Percentiles rank a stretch among this genome's conserved stretches.
phyloP scores from a whole-genome alignment of 768 basidiomycete genomes.

The Termitomyces eurrhizus region DNA sequence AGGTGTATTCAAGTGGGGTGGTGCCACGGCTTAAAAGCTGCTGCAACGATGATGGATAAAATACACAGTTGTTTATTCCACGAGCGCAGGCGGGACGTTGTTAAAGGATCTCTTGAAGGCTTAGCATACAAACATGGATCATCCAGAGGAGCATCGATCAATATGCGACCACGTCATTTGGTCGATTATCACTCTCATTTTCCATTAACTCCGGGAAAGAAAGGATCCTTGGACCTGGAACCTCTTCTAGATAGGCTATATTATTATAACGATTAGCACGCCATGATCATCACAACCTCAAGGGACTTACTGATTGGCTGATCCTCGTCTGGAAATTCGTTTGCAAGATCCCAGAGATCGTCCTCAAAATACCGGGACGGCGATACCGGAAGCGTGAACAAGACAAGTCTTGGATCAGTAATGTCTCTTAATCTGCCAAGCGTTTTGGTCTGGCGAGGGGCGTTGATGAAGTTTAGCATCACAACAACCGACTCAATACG shows the following conservation, averaged over 20 bases:
- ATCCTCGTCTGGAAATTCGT: slow-evolving; percentile 16
- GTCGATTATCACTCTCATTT: not conserved
- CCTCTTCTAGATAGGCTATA: slow-evolving; percentile 9
- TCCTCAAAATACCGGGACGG: slow-evolving; percentile 16
- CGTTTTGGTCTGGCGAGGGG: not conserved
- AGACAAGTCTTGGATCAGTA: slow-evolving; percentile 11
- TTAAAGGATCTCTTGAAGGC: not conserved
- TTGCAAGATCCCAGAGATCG: slow-evolving; percentile 20
- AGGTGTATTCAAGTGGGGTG: not conserved
- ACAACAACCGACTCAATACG: slow-evolving; percentile 13
- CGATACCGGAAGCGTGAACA: slow-evolving; percentile 16
- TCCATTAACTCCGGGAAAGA: slow-evolving; percentile 12
- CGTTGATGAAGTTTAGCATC: slow-evolving; percentile 10
- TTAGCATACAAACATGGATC: not conserved
- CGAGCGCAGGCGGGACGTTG: not conserved
- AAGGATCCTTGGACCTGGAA: slow-evolving; percentile 11
- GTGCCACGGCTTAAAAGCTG: not conserved
- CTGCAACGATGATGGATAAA: too few species aligned
- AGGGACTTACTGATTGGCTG: slow-evolving; percentile 11
- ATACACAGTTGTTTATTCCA: not conserved
- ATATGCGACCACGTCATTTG: not conserved
- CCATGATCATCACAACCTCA: not conserved
- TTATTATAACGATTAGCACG: not conserved
- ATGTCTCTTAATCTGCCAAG: slow-evolving; percentile 7
- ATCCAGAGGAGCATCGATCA: not conserved